These are phyloP conservation scores for Podosphaera aphanis DNA, from an alignment of 2,329 filamentous ascomycete species.

Conservation along the genomic window DNA sequence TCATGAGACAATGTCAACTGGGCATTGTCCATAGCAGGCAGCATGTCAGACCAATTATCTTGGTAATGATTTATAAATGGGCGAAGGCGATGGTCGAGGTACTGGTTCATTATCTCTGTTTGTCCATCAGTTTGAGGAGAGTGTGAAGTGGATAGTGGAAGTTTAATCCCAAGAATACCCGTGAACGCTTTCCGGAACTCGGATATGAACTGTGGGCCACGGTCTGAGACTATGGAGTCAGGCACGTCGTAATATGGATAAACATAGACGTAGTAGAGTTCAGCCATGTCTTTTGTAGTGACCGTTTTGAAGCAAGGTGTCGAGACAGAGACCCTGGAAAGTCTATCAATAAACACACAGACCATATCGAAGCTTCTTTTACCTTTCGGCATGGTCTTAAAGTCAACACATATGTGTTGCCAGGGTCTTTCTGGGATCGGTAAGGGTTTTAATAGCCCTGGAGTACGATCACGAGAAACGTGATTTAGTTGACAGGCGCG, in stretches of 20 bases:
- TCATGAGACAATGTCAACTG: neutral
- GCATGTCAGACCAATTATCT: neutral
- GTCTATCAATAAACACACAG: neutral
- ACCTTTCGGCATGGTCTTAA: conserved; percentile 1
- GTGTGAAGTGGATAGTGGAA: neutral
- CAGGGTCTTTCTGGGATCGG: neutral
- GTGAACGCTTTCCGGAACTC: neutral
- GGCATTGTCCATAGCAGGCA: neutral
- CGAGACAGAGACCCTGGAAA: neutral
- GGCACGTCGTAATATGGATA: neutral
- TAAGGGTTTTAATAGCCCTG: conserved; percentile 1
- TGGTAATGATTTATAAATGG: neutral
- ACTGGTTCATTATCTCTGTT: neutral
- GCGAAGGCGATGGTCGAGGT: neutral
- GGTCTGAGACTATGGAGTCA: neutral
- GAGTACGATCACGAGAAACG: conserved; percentile 2
- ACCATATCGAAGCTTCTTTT: neutral
- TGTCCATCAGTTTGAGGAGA: neutral
- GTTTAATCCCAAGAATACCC: neutral
- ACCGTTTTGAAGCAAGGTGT: neutral
- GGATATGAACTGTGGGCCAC: neutral
- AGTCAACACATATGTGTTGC: conserved; percentile 2
- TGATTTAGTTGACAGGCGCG: no score
- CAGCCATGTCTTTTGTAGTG: neutral
- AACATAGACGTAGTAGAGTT: neutral